Base-by-base conservation (phyloP, 2,329 filamentous ascomycete species). In the Setomelanomma holmii region DNA sequence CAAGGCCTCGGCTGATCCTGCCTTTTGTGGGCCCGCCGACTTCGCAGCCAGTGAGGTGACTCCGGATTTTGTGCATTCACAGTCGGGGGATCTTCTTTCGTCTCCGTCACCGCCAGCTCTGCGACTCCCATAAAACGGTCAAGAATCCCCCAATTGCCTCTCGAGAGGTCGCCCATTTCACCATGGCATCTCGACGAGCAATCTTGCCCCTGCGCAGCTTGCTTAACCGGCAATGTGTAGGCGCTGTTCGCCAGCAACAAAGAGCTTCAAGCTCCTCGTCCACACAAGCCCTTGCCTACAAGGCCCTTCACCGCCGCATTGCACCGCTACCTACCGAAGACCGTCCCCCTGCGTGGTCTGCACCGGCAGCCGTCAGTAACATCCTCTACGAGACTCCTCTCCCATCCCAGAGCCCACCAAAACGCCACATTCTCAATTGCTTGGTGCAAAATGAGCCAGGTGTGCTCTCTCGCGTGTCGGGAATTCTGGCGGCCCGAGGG, bases 381-480 rank as follows among this genome's bases (percentile, higher is more conserved):
- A 99, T 99, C 73, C 90, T 99, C 76, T 99, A 99, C 82, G 95
- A 99, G 83, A 98, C 93, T 3, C 95, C 95, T 5, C 83, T 90
- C 16, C 90, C 92, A 6, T 93, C 91, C 12, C 83, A 83, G 67
- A 87, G 87, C 20, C 93, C 95, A 7, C 89, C 91, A 39, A 98
- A 96, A 81, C 89, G 93, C 48, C 95, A 99, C 78, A 86, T 99
- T 72, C 88, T 99, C 78, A 99, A 99, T 80, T 99, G 95, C 76
- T 85, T 99, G 56, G 95, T 99, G 55, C 95, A 99, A 79, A 99
- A 99, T 80, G 95, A 99, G 81, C 95, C 95, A 11, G 95, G 95
- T 80, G 95, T 99, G 51, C 83, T 99, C 52, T 98, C 93, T 45
- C 92, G 95, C 55, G 91, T 99, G 8, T 98, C 95, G 1, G 95